Evolutionary conservation across 2,329 filamentous ascomycete species (phyloP), one percentile per base, ranked within the genome.

Genomic region (Colletotrichum godetiae): DNA sequence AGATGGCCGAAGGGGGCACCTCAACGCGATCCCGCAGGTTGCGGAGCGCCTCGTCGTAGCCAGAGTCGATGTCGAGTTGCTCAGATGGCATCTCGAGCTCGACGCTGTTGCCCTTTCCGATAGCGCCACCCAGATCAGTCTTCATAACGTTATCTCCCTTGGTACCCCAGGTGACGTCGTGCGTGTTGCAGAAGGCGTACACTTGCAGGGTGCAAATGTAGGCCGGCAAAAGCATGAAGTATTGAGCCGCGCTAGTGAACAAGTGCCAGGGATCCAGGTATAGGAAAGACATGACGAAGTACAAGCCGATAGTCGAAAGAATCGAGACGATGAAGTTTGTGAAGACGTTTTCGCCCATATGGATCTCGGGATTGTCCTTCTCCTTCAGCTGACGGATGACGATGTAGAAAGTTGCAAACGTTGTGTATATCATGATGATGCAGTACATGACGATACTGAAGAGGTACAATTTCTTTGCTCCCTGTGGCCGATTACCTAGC

Each of bases 181-280:
- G 97, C 0, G 96, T 97, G 86, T 99, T 99, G 87, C 97, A 98
- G 84, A 99, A 99, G 56, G 97, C 97, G 84, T 99, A 99, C 24
- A 98, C 95, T 83, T 99, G 97, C 2, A 99, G 89, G 0, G 95
- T 98, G 86, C 97, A 98, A 83, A 99, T 97, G 86, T 98, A 99
- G 52, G 89, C 92, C 0, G 97, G 97, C 46, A 99, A 88, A 31
- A 99, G 91, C 59, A 95, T 89, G 81, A 99, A 98, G 87, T 99
- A 99, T 82, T 98, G 95, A 0, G 88, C 90, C 0, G 94, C 92
- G 0, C 93, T 96, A 13, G 97, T 99, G 85, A 99, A 93, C 94
- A 99, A 97, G 87, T 99, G 97, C 97, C 97, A 99, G 0, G 97
- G 97, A 78, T 99, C 97, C 59, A 99, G 90, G 84, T 99, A 99